phyloP scores from a whole-genome alignment of 129 eudicot species.

The Chrysanthemum seticuspe region DNA sequence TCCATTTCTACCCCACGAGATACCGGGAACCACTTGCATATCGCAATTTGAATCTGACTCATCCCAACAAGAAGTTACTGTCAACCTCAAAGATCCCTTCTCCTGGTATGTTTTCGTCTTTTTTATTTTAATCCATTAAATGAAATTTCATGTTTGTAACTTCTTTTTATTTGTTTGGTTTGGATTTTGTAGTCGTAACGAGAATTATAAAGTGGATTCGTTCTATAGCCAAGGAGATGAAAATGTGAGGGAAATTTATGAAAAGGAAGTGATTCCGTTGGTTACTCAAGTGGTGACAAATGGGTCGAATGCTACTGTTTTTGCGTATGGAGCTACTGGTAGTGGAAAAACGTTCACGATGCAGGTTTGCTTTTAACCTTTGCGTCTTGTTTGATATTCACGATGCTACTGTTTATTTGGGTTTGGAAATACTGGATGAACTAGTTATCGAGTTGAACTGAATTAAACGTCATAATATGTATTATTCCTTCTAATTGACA shows the following conservation, averaged over 20 bases:
- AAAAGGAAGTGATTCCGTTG: constrained; percentile 78
- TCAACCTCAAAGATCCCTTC: constrained; percentile 72
- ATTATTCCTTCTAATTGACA: too few relatives aligned
- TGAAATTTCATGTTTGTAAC: neutral
- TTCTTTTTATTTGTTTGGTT: neutral
- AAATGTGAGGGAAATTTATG: constrained; percentile 59
- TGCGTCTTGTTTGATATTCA: neutral
- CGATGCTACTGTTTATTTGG: too few relatives aligned
- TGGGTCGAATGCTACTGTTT: constrained; percentile 82
- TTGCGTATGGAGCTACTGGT: constrained; percentile 97
- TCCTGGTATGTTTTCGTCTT: constrained; percentile 45
- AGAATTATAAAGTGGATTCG: constrained; percentile 72
- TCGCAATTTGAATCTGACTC: constrained; percentile 38
- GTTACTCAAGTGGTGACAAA: constrained; percentile 58
- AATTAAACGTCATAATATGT: too few relatives aligned
- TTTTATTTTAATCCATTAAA: neutral
- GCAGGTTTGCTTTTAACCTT: constrained; percentile 58
- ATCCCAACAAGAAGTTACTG: constrained; percentile 56
- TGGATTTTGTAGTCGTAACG: constrained; percentile 65
- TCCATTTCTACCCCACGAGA: constrained; percentile 65
- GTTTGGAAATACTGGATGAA: too few relatives aligned
- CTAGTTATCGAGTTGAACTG: too few relatives aligned
- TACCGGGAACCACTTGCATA: constrained; percentile 40
- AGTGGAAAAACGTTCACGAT: constrained; percentile 94
- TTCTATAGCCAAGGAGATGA: constrained; percentile 65